phyloP scores from a whole-genome alignment of 1,139 yeast species.

The Hanseniaspora sp. region DNA sequence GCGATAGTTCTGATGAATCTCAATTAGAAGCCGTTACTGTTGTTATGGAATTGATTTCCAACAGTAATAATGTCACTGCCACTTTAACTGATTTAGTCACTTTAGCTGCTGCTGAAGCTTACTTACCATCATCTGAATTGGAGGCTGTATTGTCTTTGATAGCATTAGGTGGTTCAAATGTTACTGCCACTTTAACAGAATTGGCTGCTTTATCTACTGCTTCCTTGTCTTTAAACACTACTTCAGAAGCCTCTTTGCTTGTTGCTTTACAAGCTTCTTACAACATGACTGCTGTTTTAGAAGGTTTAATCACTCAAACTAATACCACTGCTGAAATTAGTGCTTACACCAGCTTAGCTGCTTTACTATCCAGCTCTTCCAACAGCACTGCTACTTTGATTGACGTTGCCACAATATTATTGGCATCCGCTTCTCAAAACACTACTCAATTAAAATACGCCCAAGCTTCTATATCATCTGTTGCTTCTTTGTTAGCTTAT shows the following conservation, averaged over 20 bases:
- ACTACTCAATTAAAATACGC: slow-evolving; percentile 19
- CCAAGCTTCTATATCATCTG: slow-evolving; percentile 22
- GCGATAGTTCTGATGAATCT: neutral
- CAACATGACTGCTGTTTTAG: slow-evolving; percentile 25
- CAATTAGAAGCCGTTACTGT: slow-evolving; percentile 5
- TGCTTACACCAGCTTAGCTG: slow-evolving; percentile 24
- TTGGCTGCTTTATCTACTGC: slow-evolving; percentile 19
- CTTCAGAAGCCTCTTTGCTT: slow-evolving; percentile 21
- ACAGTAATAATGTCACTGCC: slow-evolving; percentile 22
- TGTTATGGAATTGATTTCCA: slow-evolving; percentile 22
- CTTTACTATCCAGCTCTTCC: slow-evolving; percentile 23
- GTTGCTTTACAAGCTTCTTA: slow-evolving; percentile 23
- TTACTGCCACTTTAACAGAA: slow-evolving; percentile 19
- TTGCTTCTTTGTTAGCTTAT: slow-evolving; percentile 22
- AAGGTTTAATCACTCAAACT: slow-evolving; percentile 22
- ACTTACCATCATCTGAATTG: slow-evolving; percentile 13
- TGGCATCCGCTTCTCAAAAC: slow-evolving; percentile 21
- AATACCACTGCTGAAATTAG: slow-evolving; percentile 22
- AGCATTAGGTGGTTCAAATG: slow-evolving; percentile 20
- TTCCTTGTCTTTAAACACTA: slow-evolving; percentile 16
- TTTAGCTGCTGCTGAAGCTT: slow-evolving; percentile 16
- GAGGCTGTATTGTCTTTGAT: slow-evolving; percentile 17
- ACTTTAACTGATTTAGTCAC: slow-evolving; percentile 22
- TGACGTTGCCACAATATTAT: slow-evolving; percentile 25
- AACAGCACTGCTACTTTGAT: slow-evolving; percentile 26